phyloP scores from a whole-genome alignment of 371 early-diverging fungal genomes.

The Rhizomucor pusillus region DNA sequence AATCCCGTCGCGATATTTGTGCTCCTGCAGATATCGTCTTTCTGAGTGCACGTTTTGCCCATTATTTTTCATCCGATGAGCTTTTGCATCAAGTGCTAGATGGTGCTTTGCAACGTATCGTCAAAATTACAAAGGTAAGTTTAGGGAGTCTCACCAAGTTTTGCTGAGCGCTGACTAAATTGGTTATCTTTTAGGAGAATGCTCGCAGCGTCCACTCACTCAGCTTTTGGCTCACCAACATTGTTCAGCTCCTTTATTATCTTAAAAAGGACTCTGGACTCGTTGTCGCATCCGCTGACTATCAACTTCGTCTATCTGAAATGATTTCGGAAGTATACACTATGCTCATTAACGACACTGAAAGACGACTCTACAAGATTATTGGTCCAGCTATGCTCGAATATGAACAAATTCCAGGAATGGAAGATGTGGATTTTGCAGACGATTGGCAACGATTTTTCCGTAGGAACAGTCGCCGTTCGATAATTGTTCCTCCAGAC shows the following conservation, averaged over 20 bases:
- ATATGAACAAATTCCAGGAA: constrained; percentile 63
- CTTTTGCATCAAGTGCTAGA: constrained; percentile 69
- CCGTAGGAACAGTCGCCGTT: constrained; percentile 21
- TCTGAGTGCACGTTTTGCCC: constrained; percentile 85
- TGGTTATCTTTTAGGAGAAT: constrained; percentile 18
- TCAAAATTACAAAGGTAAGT: constrained; percentile 55
- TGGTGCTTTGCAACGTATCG: constrained; percentile 60
- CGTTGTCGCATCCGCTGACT: constrained; percentile 50
- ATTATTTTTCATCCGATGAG: constrained; percentile 72
- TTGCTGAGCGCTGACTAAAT: neutral
- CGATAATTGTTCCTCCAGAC: constrained; percentile 1
- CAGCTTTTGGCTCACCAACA: constrained; percentile 78
- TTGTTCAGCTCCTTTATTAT: constrained; percentile 69
- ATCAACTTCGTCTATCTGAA: constrained; percentile 65
- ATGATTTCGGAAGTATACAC: constrained; percentile 67
- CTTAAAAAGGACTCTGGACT: constrained; percentile 76
- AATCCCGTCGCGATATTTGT: constrained; percentile 57
- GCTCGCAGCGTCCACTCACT: constrained; percentile 25
- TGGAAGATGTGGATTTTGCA: constrained; percentile 62
- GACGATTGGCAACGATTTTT: constrained; percentile 51
- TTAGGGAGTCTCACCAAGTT: neutral
- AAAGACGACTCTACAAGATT: constrained; percentile 53
- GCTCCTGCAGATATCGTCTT: constrained; percentile 87
- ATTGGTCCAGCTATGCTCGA: constrained; percentile 67
- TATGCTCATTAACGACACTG: constrained; percentile 54